Evolutionary conservation across 805 yeast genomes (phyloP), one percentile per base, ranked within the genome.

Genomic region (Pichia ethanolica): DNA sequence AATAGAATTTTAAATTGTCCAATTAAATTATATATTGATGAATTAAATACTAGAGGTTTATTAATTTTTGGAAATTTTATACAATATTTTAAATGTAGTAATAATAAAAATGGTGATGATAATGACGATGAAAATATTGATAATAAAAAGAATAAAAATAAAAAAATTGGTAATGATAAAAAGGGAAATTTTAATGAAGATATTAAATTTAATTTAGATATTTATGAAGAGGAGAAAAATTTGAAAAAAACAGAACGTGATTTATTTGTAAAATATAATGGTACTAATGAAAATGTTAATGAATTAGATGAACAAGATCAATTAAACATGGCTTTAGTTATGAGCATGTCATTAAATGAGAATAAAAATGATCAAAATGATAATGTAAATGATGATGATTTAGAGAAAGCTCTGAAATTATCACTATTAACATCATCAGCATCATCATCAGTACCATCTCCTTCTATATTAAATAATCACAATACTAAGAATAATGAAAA

Each of bases 1-100:
- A 35, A 36, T 28, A 36, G 43, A 14, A 13, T 45, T 27, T 12
- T 28, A n/a, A 41, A 49, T 27, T 33, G 43, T 32, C 26, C 39
- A 27, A 41, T 49, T 13, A 44, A 49, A 41, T 20, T 49, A 2
- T 42, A 45, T 56, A 11, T 54, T 14, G 63, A 64, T 47, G 62
- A 62, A 41, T 46, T 46, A 8, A 38, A 41, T 5, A 51, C 61
- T 4, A 51, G 59, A 37, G 81, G 81, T 7, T 54, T 75, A 2
- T 59, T 72, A 3, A 54, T 69, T 1, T 65, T 71, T 53, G 78
- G 76, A 0, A 69, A 73, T 30, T 54, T 65, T 3, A 61, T 73
- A 1, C 79, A 75, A 51, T 72, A 72, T 54, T 77, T 77, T 55
- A 71, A 69, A 48, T 71, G 74, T 63, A 81, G 79, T 1, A 71